Evolutionary conservation across 2,329 filamentous ascomycete genomes (phyloP), one percentile per base, ranked within the genome.

Genomic region (Cercospora brassicicola): DNA sequence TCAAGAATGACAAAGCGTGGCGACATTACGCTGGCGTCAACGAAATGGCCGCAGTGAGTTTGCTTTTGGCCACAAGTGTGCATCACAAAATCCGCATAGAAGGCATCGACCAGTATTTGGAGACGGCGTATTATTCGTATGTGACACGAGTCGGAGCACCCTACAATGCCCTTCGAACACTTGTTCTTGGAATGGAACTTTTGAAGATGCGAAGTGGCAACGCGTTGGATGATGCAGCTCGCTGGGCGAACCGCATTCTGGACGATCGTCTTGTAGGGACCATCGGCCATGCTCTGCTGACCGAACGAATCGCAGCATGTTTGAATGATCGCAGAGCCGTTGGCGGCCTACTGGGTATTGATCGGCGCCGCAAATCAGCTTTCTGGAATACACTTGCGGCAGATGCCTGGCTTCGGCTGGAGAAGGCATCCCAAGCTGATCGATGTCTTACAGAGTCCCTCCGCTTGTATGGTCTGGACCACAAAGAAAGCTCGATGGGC

Each of bases 1-100:
- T 94, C 79, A 90, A 89, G 76, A 95, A 95, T 77, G 94, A 97
- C 78, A 98, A 98, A 79, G 96, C 95, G 0, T 99, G 95, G 95
- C 92, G 89, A 74, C 92, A 98, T 76, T 93, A 97, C 77, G 95
- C 95, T 0, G 94, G 92, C 3, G 91, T 92, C 1, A 94, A 96
- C 78, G 95, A 99, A 82, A 98, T 99, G 94, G 90, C 91, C 31
- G 94, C 92, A 4, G 82, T 97, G 11, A 92, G 92, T 74, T 87
- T 92, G 48, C 86, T 99, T 36, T 85, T 99, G 68, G 89, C 90
- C 74, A 89, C 92, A 0, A 87, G 91, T 68, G 86, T 86, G 10
- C 89, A 88, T 2, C 89, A 90, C 13, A 97, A 94, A 77, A 88
- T 87, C 30, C 89, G 94, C 69, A 83, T 90, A 1, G 95, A 98